Conservation (phyloP, 2,329 filamentous ascomycete species). For the Pestalotiopsis sp. region DNA sequence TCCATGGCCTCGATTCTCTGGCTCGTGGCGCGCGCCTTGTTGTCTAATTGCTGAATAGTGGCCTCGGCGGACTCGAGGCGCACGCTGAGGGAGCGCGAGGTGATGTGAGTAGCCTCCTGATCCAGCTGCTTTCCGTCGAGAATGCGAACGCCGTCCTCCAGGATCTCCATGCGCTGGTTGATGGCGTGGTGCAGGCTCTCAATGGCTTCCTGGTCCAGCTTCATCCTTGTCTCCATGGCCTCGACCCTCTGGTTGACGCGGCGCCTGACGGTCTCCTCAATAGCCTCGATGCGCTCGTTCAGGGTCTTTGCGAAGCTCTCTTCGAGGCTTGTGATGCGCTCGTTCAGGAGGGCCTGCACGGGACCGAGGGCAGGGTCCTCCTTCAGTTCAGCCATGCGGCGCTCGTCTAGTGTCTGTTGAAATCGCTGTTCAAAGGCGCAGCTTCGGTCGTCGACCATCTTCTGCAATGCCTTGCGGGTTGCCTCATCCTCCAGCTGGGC, state of each 20-base stretch:
- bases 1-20: conserved; percentile 29
- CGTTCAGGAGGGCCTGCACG: not conserved
- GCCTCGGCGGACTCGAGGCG: conserved; percentile 26
- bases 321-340: conserved; percentile 21
- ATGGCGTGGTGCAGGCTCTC: conserved; percentile 24
- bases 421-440: conserved; percentile 14
- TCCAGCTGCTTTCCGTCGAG: conserved; percentile 30
- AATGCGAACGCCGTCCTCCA: conserved; percentile 26
- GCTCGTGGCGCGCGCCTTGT: conserved; percentile 21
- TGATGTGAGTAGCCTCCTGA: conserved; percentile 27
- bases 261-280: conserved; percentile 24
- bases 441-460: not conserved
- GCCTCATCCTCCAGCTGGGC: not conserved
- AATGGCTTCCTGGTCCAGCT: conserved; percentile 27
- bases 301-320: conserved; percentile 20
- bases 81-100: conserved; percentile 22
- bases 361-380: not conserved
- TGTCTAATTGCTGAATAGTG: conserved; percentile 20
- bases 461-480: not conserved
- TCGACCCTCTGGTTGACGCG: conserved; percentile 26
- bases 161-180: conserved; percentile 25
- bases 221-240: conserved; percentile 23
- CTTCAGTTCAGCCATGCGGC: conserved; percentile 12
- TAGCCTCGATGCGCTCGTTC: conserved; percentile 18
- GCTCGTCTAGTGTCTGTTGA: conserved; percentile 19